Base-by-base conservation (phyloP, 768 basidiomycete species). In the Pisolithus sp. region DNA sequence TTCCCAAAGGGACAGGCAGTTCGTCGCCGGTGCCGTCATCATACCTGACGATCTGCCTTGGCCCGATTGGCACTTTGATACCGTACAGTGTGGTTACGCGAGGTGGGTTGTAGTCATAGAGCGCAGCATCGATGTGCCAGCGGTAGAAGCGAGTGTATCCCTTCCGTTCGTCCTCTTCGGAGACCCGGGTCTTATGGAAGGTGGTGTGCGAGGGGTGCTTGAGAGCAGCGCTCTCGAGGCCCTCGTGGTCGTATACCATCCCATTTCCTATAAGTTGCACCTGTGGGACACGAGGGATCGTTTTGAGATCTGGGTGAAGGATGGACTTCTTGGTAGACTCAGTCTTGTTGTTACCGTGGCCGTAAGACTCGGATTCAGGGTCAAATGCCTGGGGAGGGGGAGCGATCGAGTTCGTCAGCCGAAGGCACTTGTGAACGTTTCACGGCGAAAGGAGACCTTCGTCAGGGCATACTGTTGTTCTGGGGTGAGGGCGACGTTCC, bases 251-350 rank as follows among this genome's bases (percentile, higher is more conserved):
- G 60, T 83, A 83, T 10, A 92, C 84, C 0, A 71, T 79, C 7
- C 93, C 92, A 61, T 93, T 93, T 7, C 92, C 92, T 62, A 94
- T 93, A 49, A 94, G 82, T 65, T 95, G 93, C 1, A 95, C 93
- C 62, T 93, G 89, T 1, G 89, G 89, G 1, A 87, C 83, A 21
- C 85, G 78, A 1, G 93, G 90, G 54, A 95, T 90, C 37, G 89
- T 93, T 75, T 92, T 94, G 60, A 93, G 79, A 64, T 93, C 88
- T 0, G 90, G 88, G 62, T 92, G 89, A 13, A 93, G 80, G 59
- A 93, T 86, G 4, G 90, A 92, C 61, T 85, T 85, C 60, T 76
- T 78, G 20, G 83, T 82, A 41, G 72, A 70, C 50, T 83, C 79
- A 0, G 86, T 90, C 75, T 90, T 89, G 74, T 90, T 89, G 68